Evolutionary conservation across 805 yeast genomes (phyloP), one percentile per base, ranked within the genome.

Genomic region (Komagataella pastoris): DNA sequence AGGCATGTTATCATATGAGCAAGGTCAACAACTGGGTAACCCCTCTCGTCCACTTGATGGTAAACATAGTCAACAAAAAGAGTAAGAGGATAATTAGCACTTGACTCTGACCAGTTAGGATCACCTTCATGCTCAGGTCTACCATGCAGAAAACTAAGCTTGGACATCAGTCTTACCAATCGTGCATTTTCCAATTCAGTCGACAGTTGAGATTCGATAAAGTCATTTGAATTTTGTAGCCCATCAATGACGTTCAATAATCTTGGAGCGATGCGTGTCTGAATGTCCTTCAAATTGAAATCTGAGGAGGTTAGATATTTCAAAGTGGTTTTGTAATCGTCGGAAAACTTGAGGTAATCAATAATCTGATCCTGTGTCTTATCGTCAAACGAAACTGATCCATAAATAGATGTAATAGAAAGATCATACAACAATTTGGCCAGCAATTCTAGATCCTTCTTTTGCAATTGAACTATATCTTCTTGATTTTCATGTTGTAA

Each of bases 121-220:
- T 77, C 81, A 12, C 30, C 47, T 50, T 75, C 71, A 46, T 69
- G 71, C 57, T 84, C 91, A 8, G 91, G 86, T 55, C 91, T 73
- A 55, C 85, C 90, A 53, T 83, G 71, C 24, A 88, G 79, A 57
- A 83, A 84, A 61, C 86, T 88, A 46, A 93, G 69, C 69, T 93
- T 93, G 53, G 89, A 72, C 61, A 91, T 69, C 46, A 93, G 72
- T 54, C 98, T 74, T 58, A 91, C 88, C 30, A 93, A 68, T 54
- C 98, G 73, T 3, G 86, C 93, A 65, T 93, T 93, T 64, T 93
- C 98, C 23, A 90, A 68, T 64, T 91, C 98, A 51, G 76, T 74
- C 14, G 79, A 64, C 45, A 93, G 67, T 54, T 76, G 78, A 3
- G 77, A 68, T 61, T 85, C 90, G 57, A 76, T 71, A 58, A 66